A percentile compares a stretch with the other conserved stretches of the same genome.
phyloP scores from a whole-genome alignment of 2,329 filamentous ascomycete species.

The Alternaria tenuissima region DNA sequence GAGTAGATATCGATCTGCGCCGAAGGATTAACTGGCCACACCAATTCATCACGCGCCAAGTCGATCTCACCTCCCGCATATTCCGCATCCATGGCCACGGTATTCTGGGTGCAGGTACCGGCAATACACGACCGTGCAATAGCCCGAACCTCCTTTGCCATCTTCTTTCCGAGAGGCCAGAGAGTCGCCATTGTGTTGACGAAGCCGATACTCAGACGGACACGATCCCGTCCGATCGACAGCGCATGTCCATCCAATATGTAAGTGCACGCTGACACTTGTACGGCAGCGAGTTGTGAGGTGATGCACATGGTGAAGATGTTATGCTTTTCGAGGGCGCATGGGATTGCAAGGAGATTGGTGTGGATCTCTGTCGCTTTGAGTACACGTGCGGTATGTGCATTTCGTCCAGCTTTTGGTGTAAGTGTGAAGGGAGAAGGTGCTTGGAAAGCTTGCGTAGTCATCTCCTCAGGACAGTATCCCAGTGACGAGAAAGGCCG shows the following conservation, averaged over 20 bases:
- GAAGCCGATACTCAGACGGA: constrained; percentile 79
- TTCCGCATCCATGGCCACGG: constrained; percentile 16
- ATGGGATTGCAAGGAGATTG: constrained; percentile 75
- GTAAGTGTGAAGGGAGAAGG: constrained; percentile 60
- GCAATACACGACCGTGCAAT: constrained; percentile 74
- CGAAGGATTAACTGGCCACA: constrained; percentile 39
- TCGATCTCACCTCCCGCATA: constrained; percentile 30
- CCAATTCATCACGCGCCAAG: constrained; percentile 40
- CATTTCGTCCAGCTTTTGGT: constrained; percentile 52
- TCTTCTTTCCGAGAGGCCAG: constrained; percentile 74
- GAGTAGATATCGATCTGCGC: constrained; percentile 46
- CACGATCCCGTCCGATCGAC: constrained; percentile 73
- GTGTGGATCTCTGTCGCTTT: constrained; percentile 79
- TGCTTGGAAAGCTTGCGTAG: constrained; percentile 66
- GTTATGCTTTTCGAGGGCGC: constrained; percentile 74
- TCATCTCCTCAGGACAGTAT: constrained; percentile 41
- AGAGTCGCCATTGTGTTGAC: constrained; percentile 71
- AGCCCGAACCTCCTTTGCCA: constrained; percentile 75
- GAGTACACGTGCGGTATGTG: constrained; percentile 80
- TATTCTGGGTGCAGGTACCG: constrained; percentile 17
- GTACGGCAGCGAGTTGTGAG: constrained; percentile 39
- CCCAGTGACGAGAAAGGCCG: constrained; percentile 48
- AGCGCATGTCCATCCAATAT: constrained; percentile 61
- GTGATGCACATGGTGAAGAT: constrained; percentile 41
- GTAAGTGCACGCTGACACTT: constrained; percentile 70